Conservation (phyloP, 176 grass and related monocot genomes). For the Tuctoria greenei region DNA sequence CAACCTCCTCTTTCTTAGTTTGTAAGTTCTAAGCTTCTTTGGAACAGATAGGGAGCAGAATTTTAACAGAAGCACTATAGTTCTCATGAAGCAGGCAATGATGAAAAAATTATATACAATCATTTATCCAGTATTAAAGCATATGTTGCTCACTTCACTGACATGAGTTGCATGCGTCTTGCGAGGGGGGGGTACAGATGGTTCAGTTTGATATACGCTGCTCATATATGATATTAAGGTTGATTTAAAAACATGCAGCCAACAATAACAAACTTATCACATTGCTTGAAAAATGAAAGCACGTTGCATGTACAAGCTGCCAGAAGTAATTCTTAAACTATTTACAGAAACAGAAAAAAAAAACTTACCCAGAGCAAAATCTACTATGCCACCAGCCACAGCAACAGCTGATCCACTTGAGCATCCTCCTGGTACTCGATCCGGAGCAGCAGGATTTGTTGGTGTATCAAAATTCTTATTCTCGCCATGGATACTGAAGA, state of each 20-base stretch:
- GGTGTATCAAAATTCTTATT: constrained; percentile 90
- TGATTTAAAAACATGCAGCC: background rate
- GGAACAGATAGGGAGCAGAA: background rate
- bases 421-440: constrained; percentile 82
- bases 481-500: constrained; percentile 79
- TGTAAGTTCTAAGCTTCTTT: background rate
- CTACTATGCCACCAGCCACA: constrained; percentile 82
- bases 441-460: constrained; percentile 62
- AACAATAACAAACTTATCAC: constrained; percentile 26
- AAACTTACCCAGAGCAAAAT: constrained; percentile 88
- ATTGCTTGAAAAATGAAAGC: constrained; percentile 9
- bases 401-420: constrained; percentile 95
- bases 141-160: background rate
- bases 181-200: background rate
- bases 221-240: background rate
- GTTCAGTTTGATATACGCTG: background rate
- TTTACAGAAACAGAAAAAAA: background rate
- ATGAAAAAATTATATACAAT: background rate
- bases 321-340: constrained; percentile 1
- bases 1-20: background rate
- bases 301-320: background rate
- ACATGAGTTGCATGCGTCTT: constrained; percentile 8
- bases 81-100: background rate
- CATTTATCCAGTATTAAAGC: background rate
- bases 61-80: background rate